Conservation (phyloP, 2,329 filamentous ascomycete species). For the Ustulina deusta region DNA sequence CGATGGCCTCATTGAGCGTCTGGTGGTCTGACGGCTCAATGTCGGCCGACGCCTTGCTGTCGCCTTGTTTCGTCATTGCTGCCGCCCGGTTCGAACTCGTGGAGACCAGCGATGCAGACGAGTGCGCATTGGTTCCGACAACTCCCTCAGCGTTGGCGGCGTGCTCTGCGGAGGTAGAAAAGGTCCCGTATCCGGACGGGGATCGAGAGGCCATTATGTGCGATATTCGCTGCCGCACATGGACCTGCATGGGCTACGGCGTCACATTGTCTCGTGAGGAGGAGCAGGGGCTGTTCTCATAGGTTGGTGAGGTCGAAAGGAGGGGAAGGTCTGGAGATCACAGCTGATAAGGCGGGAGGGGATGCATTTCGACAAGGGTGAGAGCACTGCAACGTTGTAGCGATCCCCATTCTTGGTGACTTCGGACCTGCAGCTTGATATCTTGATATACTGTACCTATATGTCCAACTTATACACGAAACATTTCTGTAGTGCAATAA, state of each 20-base stretch:
- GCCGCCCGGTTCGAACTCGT: conserved; percentile 10
- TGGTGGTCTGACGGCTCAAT: conserved; percentile 38
- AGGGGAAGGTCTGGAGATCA: conserved; percentile 27
- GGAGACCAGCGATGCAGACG: neutral
- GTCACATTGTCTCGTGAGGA: neutral
- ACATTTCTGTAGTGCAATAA: neutral
- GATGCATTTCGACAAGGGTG: conserved; percentile 19
- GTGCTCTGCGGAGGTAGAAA: conserved; percentile 14
- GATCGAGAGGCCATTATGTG: conserved; percentile 25
- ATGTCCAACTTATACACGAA: no score
- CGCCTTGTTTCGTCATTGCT: conserved; percentile 35
- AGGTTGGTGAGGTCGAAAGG: conserved; percentile 25
- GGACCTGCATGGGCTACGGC: conserved; percentile 3
- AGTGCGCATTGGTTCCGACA: neutral
- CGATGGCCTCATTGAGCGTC: conserved; percentile 53
- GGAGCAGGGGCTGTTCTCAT: conserved; percentile 15
- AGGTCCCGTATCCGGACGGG: conserved; percentile 34
- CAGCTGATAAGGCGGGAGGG: conserved; percentile 19
- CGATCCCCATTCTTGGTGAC: neutral
- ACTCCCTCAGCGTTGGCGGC: neutral
- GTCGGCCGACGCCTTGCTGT: conserved; percentile 33
- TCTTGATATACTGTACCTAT: no score
- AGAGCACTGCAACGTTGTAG: conserved; percentile 29
- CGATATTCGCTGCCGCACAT: conserved; percentile 4
- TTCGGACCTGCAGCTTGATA: neutral